Percentiles rank a stretch among this genome's conserved stretches.
Conservation (phyloP, 805 yeast species). For the Saccharomycopsis selenospora region DNA sequence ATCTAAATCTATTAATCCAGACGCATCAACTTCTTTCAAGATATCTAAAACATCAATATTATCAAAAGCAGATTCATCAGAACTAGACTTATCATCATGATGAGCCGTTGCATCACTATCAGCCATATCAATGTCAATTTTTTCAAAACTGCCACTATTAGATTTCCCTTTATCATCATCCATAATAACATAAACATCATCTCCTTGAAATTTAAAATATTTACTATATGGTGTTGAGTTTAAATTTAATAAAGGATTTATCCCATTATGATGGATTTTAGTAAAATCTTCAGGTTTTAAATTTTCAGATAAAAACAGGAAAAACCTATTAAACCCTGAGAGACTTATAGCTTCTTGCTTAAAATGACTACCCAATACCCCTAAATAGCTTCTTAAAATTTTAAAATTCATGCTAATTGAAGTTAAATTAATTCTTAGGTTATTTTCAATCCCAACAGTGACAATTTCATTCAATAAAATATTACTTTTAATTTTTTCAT, state of each 20-base stretch:
- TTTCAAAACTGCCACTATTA: not conserved
- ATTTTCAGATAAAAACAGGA: not conserved
- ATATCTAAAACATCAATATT: not conserved
- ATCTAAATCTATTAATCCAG: not conserved
- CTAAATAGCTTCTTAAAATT: not conserved
- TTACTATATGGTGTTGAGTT: not conserved
- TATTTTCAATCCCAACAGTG: not conserved
- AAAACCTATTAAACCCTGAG: not conserved
- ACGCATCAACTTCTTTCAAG: not conserved
- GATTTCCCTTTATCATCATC: not conserved
- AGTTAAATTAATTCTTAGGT: not conserved
- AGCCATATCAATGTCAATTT: not conserved
- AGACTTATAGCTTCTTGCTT: constrained; percentile 1
- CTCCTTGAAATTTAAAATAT: not conserved
- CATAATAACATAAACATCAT: not conserved
- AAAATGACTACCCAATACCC: not conserved
- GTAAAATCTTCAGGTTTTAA: not conserved
- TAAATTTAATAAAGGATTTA: constrained; percentile 6
- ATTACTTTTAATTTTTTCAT: not conserved
- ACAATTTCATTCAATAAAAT: not conserved
- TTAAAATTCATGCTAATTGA: not conserved
- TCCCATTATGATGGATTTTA: constrained; percentile 2
- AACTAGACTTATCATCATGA: not conserved
- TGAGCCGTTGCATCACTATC: not conserved
- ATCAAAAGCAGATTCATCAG: not conserved